Conservation (phyloP, 345 rosid genomes). For the Crucihimalaya himalaica region DNA sequence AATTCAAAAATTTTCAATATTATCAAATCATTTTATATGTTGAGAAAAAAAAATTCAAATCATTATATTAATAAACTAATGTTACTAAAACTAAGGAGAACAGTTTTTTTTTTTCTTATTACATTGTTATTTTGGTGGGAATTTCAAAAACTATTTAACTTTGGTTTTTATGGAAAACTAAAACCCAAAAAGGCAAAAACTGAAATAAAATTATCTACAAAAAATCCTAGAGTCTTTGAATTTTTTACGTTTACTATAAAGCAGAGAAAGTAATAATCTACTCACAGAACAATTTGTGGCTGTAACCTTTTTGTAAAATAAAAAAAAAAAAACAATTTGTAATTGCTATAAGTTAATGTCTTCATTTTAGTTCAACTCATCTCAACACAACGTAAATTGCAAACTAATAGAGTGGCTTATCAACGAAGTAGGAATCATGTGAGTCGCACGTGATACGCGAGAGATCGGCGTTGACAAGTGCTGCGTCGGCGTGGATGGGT, state of each 20-base stretch:
- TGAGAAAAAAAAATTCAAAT: too few relatives aligned
- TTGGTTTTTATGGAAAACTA: neutral
- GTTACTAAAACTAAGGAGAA: too few relatives aligned
- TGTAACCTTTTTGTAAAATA: too few relatives aligned
- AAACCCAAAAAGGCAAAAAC: neutral
- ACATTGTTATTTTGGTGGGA: too few relatives aligned
- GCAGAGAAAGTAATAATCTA: neutral
- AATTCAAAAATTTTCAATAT: too few relatives aligned
- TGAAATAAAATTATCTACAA: neutral
- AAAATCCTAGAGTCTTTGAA: neutral
- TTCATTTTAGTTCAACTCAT: neutral
- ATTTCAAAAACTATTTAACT: too few relatives aligned
- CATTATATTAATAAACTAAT: too few relatives aligned
- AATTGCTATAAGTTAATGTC: neutral
- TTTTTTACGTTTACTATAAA: neutral
- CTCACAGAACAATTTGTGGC: neutral
- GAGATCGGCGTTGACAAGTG: constrained; percentile 32
- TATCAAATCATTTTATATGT: too few relatives aligned
- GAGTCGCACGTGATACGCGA: constrained; percentile 33
- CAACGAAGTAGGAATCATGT: constrained; percentile 27
- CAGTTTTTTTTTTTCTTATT: too few relatives aligned
- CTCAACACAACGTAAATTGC: neutral
- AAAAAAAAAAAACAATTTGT: neutral
- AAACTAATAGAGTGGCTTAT: neutral
- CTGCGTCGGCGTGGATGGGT: constrained; percentile 5